Conservation (phyloP, 2,329 filamentous ascomycete species). For the Sporothrix globosa region DNA sequence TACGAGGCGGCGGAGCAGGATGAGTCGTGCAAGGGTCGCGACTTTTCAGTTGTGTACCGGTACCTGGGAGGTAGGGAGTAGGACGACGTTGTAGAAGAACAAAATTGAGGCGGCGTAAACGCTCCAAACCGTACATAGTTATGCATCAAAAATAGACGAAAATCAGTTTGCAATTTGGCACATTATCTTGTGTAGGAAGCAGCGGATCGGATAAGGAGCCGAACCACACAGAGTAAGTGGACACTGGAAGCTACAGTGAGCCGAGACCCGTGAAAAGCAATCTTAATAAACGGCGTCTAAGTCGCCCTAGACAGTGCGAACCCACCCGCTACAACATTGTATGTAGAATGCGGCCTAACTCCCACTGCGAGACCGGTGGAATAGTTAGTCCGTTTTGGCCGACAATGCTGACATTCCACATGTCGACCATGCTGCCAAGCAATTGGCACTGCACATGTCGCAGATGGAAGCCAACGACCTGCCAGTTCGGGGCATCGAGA, state of each 20-base stretch:
- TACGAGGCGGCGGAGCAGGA: slow-evolving; percentile 68
- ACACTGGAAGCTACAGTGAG: too few relatives aligned
- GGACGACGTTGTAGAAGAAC: neutral
- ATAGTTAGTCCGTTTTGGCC: slow-evolving; percentile 24
- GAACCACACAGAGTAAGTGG: neutral
- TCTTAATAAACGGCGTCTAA: too few relatives aligned
- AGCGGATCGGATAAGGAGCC: neutral
- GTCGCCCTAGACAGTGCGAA: neutral
- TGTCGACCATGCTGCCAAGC: neutral
- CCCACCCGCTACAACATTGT: neutral
- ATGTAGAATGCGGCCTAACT: neutral
- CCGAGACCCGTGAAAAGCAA: too few relatives aligned
- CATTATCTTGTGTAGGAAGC: neutral
- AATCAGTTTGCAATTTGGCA: neutral
- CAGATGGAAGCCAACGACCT: neutral
- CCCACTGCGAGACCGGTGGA: neutral
- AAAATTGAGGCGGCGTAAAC: neutral
- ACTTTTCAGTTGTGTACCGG: slow-evolving; percentile 82
- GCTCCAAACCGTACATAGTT: neutral
- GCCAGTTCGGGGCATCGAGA: slow-evolving; percentile 1
- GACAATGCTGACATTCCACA: neutral
- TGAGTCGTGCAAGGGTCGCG: slow-evolving; percentile 67
- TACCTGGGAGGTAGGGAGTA: slow-evolving; percentile 63
- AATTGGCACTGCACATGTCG: neutral
- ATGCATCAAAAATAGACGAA: slow-evolving; percentile 14